phyloP scores from a whole-genome alignment of 176 grass and related monocot species.

The Rhynchospora pubera region DNA sequence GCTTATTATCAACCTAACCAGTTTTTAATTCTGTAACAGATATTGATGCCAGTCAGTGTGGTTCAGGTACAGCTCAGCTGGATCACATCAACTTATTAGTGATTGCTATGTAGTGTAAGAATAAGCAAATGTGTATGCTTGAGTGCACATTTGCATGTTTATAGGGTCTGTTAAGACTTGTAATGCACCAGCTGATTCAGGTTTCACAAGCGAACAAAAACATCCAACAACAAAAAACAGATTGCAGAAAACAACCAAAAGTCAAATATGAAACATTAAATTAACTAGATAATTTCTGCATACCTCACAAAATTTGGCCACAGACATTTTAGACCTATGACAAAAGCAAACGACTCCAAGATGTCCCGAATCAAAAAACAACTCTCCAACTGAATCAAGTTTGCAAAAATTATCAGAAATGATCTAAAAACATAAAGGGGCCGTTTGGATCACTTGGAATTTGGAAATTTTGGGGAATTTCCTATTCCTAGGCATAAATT shows the following conservation, averaged over 20 bases:
- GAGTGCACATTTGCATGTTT: background rate
- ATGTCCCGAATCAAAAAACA: slow-evolving; percentile 53
- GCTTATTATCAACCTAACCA: background rate
- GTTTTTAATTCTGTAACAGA: background rate
- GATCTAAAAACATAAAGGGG: background rate
- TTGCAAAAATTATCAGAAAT: slow-evolving; percentile 1
- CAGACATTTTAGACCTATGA: slow-evolving; percentile 68
- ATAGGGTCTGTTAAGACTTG: background rate
- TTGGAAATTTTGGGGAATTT: too few species aligned
- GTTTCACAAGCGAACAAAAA: slow-evolving; percentile 10
- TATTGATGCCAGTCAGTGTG: background rate
- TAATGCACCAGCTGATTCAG: background rate
- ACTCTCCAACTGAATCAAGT: slow-evolving; percentile 60
- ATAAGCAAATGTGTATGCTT: background rate
- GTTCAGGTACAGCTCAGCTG: background rate
- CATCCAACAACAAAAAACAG: slow-evolving; percentile 9
- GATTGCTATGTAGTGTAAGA: background rate
- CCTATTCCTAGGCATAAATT: too few species aligned
- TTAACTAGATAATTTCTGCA: background rate
- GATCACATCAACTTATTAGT: background rate
- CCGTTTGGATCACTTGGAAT: too few species aligned
- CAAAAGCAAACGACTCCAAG: slow-evolving; percentile 75
- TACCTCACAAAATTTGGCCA: slow-evolving; percentile 92
- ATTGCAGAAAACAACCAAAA: background rate
- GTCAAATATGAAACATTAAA: background rate